These are phyloP conservation scores for Penicillium oxalicum DNA, from an alignment of 2,329 filamentous ascomycete genomes.

Conservation along the genomic window DNA sequence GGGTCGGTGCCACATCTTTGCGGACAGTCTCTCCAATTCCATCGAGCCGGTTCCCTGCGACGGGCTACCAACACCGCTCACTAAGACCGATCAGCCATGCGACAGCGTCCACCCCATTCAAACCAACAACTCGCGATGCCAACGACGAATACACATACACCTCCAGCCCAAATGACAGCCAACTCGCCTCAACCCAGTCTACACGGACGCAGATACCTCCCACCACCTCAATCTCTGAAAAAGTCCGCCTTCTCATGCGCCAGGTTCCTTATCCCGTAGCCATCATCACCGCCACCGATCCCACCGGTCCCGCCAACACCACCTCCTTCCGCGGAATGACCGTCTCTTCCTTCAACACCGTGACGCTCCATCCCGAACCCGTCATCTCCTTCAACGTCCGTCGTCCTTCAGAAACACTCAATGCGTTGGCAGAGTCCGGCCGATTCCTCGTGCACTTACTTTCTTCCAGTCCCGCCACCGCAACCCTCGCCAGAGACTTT, in stretches of 20 bases:
- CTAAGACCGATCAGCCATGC: constrained; percentile 17
- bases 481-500: constrained; percentile 36
- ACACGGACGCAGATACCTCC: neutral
- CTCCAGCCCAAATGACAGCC: neutral
- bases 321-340: constrained; percentile 47
- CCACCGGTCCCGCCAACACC: constrained; percentile 20
- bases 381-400: constrained; percentile 59
- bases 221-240: constrained; percentile 24
- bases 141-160: constrained; percentile 1
- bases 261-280: constrained; percentile 53
- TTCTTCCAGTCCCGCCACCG: constrained; percentile 26
- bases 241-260: constrained; percentile 47
- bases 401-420: constrained; percentile 50
- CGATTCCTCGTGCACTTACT: constrained; percentile 51
- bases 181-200: neutral
- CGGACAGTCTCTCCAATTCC: neutral
- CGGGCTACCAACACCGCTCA: constrained; percentile 7
- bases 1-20: neutral
- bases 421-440: constrained; percentile 44
- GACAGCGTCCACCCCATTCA: constrained; percentile 2
- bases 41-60: neutral
- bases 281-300: constrained; percentile 47
- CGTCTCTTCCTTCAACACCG: constrained; percentile 57
- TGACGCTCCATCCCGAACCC: constrained; percentile 50
- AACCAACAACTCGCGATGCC: neutral